Percentiles rank a stretch among this genome's conserved stretches.
phyloP scores from a whole-genome alignment of 2,329 filamentous ascomycete genomes.

The Cytospora piceicola region DNA sequence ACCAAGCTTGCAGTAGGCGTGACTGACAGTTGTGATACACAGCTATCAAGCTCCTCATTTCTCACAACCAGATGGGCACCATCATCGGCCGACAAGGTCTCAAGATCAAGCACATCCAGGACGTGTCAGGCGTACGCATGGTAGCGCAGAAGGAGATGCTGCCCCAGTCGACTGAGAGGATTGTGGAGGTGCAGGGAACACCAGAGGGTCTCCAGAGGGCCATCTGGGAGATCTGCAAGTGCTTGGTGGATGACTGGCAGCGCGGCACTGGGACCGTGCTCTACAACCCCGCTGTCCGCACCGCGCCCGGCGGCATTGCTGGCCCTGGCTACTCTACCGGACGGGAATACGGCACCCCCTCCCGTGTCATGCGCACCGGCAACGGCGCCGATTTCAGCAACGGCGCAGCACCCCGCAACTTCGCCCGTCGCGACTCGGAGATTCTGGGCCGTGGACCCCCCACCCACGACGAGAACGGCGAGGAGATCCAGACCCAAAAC shows the following conservation, averaged over 20 bases:
- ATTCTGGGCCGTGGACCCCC: constrained; percentile 79
- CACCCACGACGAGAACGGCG: constrained; percentile 91
- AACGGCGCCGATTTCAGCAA: constrained; percentile 98
- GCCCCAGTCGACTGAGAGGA: constrained; percentile 95
- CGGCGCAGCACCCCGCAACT: constrained; percentile 63
- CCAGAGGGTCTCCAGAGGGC: constrained; percentile 95
- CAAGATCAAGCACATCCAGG: constrained; percentile 99
- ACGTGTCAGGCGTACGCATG: constrained; percentile 96
- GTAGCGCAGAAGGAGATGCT: constrained; percentile 99
- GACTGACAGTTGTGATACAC: constrained; percentile 29
- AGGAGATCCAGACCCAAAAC: constrained; percentile 98
- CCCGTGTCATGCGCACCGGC: constrained; percentile 89
- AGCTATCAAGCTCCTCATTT: constrained; percentile 98
- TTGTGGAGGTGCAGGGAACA: constrained; percentile 94
- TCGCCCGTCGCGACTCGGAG: constrained; percentile 81
- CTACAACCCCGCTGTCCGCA: constrained; percentile 94
- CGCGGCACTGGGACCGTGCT: constrained; percentile 95
- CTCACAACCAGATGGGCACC: constrained; percentile 99
- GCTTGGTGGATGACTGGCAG: constrained; percentile 96
- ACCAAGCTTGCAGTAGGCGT: neutral
- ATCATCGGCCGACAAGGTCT: constrained; percentile 96
- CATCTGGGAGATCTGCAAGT: constrained; percentile 99
- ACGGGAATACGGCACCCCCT: constrained; percentile 62
- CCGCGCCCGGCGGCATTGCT: constrained; percentile 64
- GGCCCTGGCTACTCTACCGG: constrained; percentile 52